Conservation (phyloP, 176 grass and related monocot species). For the Aegilops bicornis region DNA sequence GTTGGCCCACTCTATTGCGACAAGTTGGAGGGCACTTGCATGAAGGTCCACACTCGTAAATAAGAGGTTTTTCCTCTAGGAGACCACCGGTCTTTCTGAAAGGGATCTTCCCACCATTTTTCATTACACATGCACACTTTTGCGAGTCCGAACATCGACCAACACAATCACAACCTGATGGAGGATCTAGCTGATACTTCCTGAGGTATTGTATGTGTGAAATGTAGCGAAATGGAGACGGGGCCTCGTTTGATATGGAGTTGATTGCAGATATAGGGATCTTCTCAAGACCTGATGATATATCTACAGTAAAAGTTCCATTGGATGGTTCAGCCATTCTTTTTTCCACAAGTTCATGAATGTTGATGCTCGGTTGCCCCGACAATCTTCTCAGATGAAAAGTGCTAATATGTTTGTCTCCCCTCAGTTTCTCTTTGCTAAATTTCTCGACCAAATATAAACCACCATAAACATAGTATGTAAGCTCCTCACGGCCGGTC, state of each 20-base stretch:
- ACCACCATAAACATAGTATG: conserved; percentile 64
- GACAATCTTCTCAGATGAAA: conserved; percentile 56
- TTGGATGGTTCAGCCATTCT: background rate
- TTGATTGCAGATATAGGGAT: conserved; percentile 62
- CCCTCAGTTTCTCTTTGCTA: conserved; percentile 13
- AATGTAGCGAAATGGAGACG: conserved; percentile 36
- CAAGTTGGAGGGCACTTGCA: conserved; percentile 82
- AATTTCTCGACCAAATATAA: conserved; percentile 67
- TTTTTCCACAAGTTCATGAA: conserved; percentile 34
- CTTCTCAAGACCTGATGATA: conserved; percentile 62
- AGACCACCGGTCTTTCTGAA: conserved; percentile 63
- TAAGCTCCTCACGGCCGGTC: conserved; percentile 25
- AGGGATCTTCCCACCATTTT: conserved; percentile 71
- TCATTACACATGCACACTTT: conserved; percentile 55
- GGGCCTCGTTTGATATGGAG: conserved; percentile 41
- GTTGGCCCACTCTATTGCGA: conserved; percentile 74
- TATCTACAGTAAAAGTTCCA: conserved; percentile 41
- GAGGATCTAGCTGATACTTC: conserved; percentile 24
- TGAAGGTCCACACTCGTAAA: conserved; percentile 87
- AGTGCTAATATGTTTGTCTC: conserved; percentile 24
- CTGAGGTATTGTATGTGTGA: conserved; percentile 47
- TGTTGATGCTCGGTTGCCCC: conserved; percentile 37
- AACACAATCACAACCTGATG: conserved; percentile 57
- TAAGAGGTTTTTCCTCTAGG: conserved; percentile 59
- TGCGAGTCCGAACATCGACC: conserved; percentile 42